Base-by-base conservation (phyloP, 2,329 filamentous ascomycete genomes). In the Cadophora luteo-olivacea region DNA sequence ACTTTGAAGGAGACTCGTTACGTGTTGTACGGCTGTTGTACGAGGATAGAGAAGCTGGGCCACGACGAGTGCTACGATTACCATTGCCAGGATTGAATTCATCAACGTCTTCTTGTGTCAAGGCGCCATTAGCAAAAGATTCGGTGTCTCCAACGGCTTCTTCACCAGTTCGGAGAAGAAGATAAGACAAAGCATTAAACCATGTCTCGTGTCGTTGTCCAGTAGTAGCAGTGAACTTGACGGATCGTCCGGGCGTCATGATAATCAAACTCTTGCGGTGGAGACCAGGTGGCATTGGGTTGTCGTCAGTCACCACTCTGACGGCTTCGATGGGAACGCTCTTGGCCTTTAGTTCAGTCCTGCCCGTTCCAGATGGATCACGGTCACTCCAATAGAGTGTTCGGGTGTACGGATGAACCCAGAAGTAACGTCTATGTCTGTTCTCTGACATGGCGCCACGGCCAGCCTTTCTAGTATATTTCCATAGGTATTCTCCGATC, bases 401-500 rank as follows among this genome's bases (percentile, higher is more conserved):
- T 61, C 94, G 89, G 3, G 95, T 99, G 81, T 98, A 99, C 0
- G 96, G 96, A 78, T 99, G 96, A 25, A 99, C 93, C 96, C 96
- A 99, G 86, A 99, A 99, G 84, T 97, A 99, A 38, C 96, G 90
- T 70, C 93, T 89, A 80, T 99, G 96, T 64, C 96, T 89, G 66
- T 94, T 97, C 74, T 90, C 91, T 0, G 94, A 98, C 81, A 97
- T 89, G 71, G 94, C 92, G 65, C 90, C 92, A 29, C 95, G 91
- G n/a, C 94, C 94, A 69, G 94, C 86, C 82, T 96, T 97, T 76
- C 96, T 91, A 0, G 96, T 99, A 81, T 99, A 99, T 80, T 99
- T 99, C 96, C 96, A 99, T 51, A 99, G 85, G 79, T 95, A 98
- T 79, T 99, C 96, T 66, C 96, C 96, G 77, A 99, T 98, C 96